Base-by-base conservation (phyloP, 345 rosid species). In the Salix arbutifolia region DNA sequence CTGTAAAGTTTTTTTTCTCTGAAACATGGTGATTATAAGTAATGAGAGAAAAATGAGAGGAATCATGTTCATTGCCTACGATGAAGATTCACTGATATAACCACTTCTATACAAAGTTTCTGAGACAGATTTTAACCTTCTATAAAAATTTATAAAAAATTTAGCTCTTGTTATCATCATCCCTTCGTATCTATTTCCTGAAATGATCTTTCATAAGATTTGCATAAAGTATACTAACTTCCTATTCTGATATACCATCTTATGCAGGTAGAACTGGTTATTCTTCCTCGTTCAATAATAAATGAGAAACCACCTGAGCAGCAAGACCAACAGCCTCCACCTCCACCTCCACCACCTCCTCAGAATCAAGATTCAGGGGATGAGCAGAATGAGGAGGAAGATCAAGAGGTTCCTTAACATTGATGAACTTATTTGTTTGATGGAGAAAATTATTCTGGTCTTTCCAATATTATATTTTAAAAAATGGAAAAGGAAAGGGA, bases 291-390 rank as follows among this genome's bases (percentile, higher is more conserved):
- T 83, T 95, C 99, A n/a, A 85, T 85, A 19, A 28, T 90, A 60
- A 89, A 69, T 80, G 97, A 95, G 77, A 89, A 71, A 53, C 97
- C 97, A 65, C 97, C 97, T 61, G 97, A 93, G 67, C 96, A 95
- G 74, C 90, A 92, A 83, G 86, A 91, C 83, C 95, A 94, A 72
- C 97, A 79, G 81, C 97, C 93, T 74, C 99, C 97, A 21, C 97
- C 93, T 73, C 99, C 97, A 21, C 97, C 97, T n/a, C 98, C 96
- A 50, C 87, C 91, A 11, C 97, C 99, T 85, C 96, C 97, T 17
- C 91, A 95, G 79, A 90, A 87, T 84, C 87, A 89, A 62, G 94
- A 93, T 74, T 65, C 90, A 76, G 94, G 88, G 67, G 96, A 90
- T 67, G 97, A 95, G 77, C 87, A 95, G 85, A 86, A 91, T 74